Base-by-base conservation (phyloP, 2,329 filamentous ascomycete species). In the Penicillium sp. region DNA sequence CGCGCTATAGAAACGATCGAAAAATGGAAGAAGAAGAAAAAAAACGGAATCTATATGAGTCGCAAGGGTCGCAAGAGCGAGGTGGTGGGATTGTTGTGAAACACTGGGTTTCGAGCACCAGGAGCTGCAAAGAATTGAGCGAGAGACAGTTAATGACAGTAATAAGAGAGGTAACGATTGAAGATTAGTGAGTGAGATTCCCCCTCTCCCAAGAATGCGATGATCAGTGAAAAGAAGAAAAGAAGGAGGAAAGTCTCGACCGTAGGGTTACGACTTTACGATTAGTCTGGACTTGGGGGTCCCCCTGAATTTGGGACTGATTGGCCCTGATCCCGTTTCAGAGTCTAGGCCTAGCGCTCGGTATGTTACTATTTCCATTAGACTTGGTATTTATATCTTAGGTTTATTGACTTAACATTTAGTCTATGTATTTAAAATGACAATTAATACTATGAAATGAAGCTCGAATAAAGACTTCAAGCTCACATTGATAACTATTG, bases 301-400 rank as follows among this genome's bases (percentile, higher is more conserved):
- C 46, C 59, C 61, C 61, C 59, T 61, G 57, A 58, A 54, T 54
- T 54, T 45, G 38, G 23, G 53, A 47, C 44, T 62, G 60, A 61
- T 61, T 61, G 61, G 55, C 30, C 41, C 57, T 39, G 32, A 30
- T 9, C 51, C 26, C 49, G 61, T 63, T 63, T 63, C 61, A 63
- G 57, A 56, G 55, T 62, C 59, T 57, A 60, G 59, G 58, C 57
- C 50, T 23, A 26, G n/a, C 50, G 13, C n/a, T 39, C 14, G 49
- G 50, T 47, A 52, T 52, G 43, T 47, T 48, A 53, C 36, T 53
- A 53, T 53, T 48, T 53, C 10, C 38, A 32, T 47, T 49, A 39
- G 43, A n/a, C 30, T 52, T 23, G 7, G 13, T 42, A 42, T 48
- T 53, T 55, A 41, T 30, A 45, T 42, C 29, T 47, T 30, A 23